phyloP scores from a whole-genome alignment of 768 basidiomycete genomes.

The Tubosaeta brunneosetosa region DNA sequence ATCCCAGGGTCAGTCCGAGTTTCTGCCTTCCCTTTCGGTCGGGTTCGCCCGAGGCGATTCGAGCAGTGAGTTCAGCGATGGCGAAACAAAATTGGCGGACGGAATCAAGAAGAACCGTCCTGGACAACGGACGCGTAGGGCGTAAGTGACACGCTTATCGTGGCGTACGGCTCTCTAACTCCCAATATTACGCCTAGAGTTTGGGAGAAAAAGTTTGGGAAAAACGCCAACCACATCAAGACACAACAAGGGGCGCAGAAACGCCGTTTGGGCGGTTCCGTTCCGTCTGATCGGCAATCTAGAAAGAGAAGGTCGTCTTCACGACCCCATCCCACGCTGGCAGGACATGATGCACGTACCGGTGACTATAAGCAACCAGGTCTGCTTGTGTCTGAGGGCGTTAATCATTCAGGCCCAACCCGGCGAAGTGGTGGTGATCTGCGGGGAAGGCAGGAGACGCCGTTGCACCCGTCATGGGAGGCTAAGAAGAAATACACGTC shows the following conservation, averaged over 20 bases:
- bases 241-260: conserved; percentile 37
- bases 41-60: conserved; percentile 82
- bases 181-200: conserved; percentile 49
- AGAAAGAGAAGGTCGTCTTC: conserved; percentile 8
- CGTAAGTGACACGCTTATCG: conserved; percentile 55
- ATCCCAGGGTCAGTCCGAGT: conserved; percentile 44
- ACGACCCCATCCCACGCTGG: neutral
- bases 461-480: conserved; percentile 94
- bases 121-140: conserved; percentile 89
- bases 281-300: conserved; percentile 15
- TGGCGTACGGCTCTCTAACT: conserved; percentile 1
- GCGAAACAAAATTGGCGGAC: conserved; percentile 51
- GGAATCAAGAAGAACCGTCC: conserved; percentile 76
- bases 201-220: conserved; percentile 97
- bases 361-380: neutral
- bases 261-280: conserved; percentile 9
- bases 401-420: neutral
- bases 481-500: conserved; percentile 80
- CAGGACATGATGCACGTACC: neutral
- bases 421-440: neutral
- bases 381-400: neutral
- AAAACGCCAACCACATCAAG: conserved; percentile 87
- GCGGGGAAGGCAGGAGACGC: conserved; percentile 20
- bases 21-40: conserved; percentile 83
- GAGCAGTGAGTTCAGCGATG: conserved; percentile 71